A percentile compares a stretch with the other conserved stretches of the same genome.
Conservation (phyloP, 2,329 filamentous ascomycete genomes). For the Pseudopyricularia cyperi region DNA sequence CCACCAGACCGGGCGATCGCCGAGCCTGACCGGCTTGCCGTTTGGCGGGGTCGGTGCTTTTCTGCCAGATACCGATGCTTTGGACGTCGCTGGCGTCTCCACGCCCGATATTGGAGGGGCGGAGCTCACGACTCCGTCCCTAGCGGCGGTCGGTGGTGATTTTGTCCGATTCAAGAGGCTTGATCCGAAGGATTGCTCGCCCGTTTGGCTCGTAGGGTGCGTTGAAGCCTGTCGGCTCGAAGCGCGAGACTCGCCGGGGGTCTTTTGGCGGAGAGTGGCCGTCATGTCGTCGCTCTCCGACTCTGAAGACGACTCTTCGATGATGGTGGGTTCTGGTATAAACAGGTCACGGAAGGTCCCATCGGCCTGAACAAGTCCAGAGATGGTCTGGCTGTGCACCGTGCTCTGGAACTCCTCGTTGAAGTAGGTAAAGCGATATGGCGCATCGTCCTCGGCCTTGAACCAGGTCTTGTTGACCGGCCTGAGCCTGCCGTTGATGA, state of each 20-base stretch:
- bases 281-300: constrained; percentile 46
- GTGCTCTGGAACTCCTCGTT: constrained; percentile 95
- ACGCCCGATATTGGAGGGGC: not conserved
- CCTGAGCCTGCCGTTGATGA: constrained; percentile 79
- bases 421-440: constrained; percentile 96
- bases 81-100: constrained; percentile 12
- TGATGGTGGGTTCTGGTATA: constrained; percentile 66
- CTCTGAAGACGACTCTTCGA: constrained; percentile 57
- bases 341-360: constrained; percentile 80
- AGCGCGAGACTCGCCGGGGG: constrained; percentile 23
- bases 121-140: not conserved
- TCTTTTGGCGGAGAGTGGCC: not conserved
- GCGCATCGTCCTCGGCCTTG: constrained; percentile 73
- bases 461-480: constrained; percentile 75
- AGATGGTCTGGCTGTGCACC: constrained; percentile 91
- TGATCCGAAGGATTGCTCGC: not conserved
- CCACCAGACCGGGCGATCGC: constrained; percentile 91
- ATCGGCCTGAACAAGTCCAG: constrained; percentile 78
- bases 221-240: constrained; percentile 34
- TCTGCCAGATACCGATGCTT: constrained; percentile 20
- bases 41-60: constrained; percentile 10
- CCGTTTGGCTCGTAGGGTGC: not conserved
- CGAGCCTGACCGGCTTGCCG: constrained; percentile 35
- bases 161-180: not conserved
- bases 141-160: not conserved